Evolutionary conservation across 139 green algal genomes (phyloP).

Genomic region (Chlamydomonas applanata): DNA sequence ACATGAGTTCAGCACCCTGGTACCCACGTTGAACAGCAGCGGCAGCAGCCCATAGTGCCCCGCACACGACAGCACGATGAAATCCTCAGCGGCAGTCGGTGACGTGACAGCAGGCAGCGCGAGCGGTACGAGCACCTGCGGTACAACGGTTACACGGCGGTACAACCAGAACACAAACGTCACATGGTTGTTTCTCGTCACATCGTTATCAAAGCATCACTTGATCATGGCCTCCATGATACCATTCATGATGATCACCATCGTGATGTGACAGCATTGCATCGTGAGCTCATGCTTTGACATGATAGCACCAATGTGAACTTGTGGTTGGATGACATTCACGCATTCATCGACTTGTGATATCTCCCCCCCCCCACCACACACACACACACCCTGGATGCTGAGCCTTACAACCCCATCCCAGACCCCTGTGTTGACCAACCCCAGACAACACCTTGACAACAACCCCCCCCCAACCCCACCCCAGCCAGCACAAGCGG

Average conservation of each 20-base stretch:
- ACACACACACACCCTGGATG: background rate
- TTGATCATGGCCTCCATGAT: conserved; percentile 3
- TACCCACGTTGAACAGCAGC: conserved; percentile 62
- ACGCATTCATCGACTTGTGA: too few relatives aligned
- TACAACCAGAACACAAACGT: conserved; percentile 27
- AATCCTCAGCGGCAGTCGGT: conserved; percentile 30
- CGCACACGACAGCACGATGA: conserved; percentile 54
- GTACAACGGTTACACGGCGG: background rate
- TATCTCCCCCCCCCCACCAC: background rate
- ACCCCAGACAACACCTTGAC: too few relatives aligned
- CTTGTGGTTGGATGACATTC: too few relatives aligned
- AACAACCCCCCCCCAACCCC: too few relatives aligned
- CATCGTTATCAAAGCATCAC: background rate
- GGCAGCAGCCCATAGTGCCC: conserved; percentile 74
- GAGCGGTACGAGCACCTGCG: conserved; percentile 50
- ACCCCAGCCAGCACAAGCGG: conserved; percentile 46
- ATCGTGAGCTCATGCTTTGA: too few relatives aligned
- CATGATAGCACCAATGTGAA: too few relatives aligned
- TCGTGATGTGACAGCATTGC: background rate
- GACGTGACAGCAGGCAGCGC: conserved; percentile 39
- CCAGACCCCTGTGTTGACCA: too few relatives aligned
- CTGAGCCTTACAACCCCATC: too few relatives aligned
- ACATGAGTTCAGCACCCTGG: background rate
- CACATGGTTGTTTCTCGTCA: conserved; percentile 6
- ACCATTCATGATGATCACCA: conserved; percentile 12